A percentile compares a stretch with the other conserved stretches of the same genome.
Evolutionary conservation across 2,329 filamentous ascomycete genomes (phyloP).

Genomic region (Rhinocladiella similis): DNA sequence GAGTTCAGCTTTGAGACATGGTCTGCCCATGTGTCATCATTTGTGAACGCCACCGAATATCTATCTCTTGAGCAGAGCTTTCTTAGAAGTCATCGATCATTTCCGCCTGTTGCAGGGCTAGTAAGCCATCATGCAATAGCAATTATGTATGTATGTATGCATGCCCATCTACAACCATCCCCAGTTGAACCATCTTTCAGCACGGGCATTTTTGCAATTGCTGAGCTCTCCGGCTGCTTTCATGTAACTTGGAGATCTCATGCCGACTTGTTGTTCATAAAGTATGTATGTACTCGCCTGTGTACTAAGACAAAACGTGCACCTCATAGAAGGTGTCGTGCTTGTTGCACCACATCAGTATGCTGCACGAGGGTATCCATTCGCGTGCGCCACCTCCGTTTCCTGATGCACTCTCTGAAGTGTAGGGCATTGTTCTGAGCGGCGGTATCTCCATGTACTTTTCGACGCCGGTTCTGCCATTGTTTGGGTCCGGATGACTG

Average conservation of each 20-base stretch:
- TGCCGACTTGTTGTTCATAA: not conserved
- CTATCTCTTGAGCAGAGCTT: too few species aligned
- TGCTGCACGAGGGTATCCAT: constrained; percentile 23
- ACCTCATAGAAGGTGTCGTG: constrained; percentile 25
- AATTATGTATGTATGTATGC: not conserved
- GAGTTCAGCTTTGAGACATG: too few species aligned
- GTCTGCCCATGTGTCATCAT: too few species aligned
- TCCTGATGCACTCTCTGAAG: constrained; percentile 14
- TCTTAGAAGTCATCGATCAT: too few species aligned
- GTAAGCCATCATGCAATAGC: not conserved
- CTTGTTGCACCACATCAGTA: constrained; percentile 23
- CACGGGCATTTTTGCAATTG: not conserved
- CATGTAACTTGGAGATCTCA: not conserved
- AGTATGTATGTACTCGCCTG: constrained; percentile 8
- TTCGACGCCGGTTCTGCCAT: constrained; percentile 9
- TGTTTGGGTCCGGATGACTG: constrained; percentile 11
- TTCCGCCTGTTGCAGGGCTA: too few species aligned
- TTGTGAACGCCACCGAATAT: too few species aligned
- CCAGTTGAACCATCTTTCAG: too few species aligned
- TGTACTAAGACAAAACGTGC: constrained; percentile 18
- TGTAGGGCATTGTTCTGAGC: constrained; percentile 23
- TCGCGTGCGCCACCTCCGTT: constrained; percentile 12
- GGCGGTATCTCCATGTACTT: constrained; percentile 27
- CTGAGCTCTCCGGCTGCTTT: not conserved
- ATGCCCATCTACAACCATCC: not conserved